Conservation (phyloP, 805 yeast genomes). For the Starmerella potacharoeniae region DNA sequence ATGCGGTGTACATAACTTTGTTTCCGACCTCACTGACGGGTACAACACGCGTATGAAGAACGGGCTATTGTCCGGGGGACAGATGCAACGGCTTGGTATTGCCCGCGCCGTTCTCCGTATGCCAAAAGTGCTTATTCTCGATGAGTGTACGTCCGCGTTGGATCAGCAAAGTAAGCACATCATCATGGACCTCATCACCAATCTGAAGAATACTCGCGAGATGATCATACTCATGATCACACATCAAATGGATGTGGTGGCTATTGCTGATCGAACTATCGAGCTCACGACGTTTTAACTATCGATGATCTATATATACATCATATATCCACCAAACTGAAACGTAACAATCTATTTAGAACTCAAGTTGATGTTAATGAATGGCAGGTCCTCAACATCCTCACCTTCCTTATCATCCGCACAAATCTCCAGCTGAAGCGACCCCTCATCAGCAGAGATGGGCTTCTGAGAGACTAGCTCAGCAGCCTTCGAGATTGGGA, state of each 20-base stretch:
- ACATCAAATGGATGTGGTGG: slow-evolving; percentile 61
- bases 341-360: neutral
- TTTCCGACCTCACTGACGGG: slow-evolving; percentile 40
- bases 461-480: slow-evolving; percentile 79
- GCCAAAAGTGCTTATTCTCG: slow-evolving; percentile 57
- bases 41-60: slow-evolving; percentile 46
- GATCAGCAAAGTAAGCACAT: slow-evolving; percentile 49
- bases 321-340: neutral
- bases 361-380: slow-evolving; percentile 42
- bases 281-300: neutral
- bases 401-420: slow-evolving; percentile 88
- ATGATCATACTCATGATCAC: slow-evolving; percentile 54
- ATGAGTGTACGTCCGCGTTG: slow-evolving; percentile 83
- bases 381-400: slow-evolving; percentile 72
- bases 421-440: slow-evolving; percentile 78
- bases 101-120: slow-evolving; percentile 66
- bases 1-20: slow-evolving; percentile 47
- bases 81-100: slow-evolving; percentile 71
- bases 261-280: slow-evolving; percentile 41
- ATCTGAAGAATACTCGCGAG: slow-evolving; percentile 29
- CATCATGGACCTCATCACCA: slow-evolving; percentile 41
- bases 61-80: slow-evolving; percentile 72
- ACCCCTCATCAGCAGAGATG: slow-evolving; percentile 58
- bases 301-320: neutral
- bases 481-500: slow-evolving; percentile 63